Evolutionary conservation across 2,329 filamentous ascomycete genomes (phyloP).

Genomic region (Fusarium xylarioides): DNA sequence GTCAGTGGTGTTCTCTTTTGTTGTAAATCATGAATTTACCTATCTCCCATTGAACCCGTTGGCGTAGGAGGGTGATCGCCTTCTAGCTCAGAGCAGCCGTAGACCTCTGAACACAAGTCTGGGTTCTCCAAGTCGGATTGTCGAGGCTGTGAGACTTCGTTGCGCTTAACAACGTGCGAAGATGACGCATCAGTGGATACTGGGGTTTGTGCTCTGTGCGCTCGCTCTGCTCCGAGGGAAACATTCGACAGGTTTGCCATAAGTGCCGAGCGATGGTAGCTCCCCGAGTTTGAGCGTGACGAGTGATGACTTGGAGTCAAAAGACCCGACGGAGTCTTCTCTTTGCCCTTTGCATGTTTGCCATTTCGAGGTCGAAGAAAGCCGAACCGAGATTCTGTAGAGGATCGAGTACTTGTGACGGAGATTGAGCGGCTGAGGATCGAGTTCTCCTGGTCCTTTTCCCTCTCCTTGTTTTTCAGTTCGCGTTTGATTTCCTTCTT

Average conservation of each 20-base stretch:
- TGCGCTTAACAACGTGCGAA: slow-evolving; percentile 24
- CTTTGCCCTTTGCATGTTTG: slow-evolving; percentile 29
- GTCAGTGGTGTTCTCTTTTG: not conserved
- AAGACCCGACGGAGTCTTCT: slow-evolving; percentile 37
- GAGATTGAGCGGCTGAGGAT: slow-evolving; percentile 51
- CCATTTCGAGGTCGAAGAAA: slow-evolving; percentile 54
- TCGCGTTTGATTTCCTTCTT: slow-evolving; percentile 55
- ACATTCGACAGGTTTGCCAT: slow-evolving; percentile 24
- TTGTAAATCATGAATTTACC: not conserved
- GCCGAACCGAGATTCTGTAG: slow-evolving; percentile 51
- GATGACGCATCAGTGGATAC: slow-evolving; percentile 10
- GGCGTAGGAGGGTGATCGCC: slow-evolving; percentile 27
- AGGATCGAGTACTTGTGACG: slow-evolving; percentile 55
- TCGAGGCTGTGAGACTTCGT: slow-evolving; percentile 12
- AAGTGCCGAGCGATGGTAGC: slow-evolving; percentile 35
- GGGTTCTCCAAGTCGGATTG: slow-evolving; percentile 5
- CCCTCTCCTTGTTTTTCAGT: slow-evolving; percentile 41
- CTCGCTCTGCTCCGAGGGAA: slow-evolving; percentile 14
- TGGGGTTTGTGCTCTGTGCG: not conserved
- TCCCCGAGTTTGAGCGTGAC: slow-evolving; percentile 39
- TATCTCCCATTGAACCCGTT: slow-evolving; percentile 1
- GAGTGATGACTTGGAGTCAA: slow-evolving; percentile 41
- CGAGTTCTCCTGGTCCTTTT: slow-evolving; percentile 23
- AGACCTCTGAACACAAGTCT: slow-evolving; percentile 26
- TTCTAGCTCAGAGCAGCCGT: slow-evolving; percentile 31